Evolutionary conservation across 2,329 filamentous ascomycete genomes (phyloP).

Genomic region (Colletotrichum brevisporum): DNA sequence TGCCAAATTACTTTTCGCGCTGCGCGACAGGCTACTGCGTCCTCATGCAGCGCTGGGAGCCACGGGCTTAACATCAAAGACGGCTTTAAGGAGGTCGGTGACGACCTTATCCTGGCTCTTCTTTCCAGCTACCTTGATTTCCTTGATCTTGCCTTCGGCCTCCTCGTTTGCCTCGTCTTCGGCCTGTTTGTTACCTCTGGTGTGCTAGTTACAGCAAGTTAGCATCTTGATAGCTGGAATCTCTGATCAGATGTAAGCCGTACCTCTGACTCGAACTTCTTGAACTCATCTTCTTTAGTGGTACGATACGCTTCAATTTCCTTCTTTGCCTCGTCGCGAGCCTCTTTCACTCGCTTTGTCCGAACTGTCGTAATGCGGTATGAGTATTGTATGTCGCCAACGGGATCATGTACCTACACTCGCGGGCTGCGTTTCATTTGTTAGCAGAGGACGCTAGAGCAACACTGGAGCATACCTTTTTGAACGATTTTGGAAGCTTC

Average conservation of each 20-base stretch:
- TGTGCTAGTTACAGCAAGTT: slow-evolving; percentile 76
- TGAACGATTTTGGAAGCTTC: slow-evolving; percentile 99
- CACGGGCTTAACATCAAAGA: slow-evolving; percentile 85
- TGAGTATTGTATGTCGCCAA: slow-evolving; percentile 35
- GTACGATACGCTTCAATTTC: slow-evolving; percentile 95
- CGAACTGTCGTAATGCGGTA: slow-evolving; percentile 62
- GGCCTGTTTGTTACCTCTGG: slow-evolving; percentile 86
- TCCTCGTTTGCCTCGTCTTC: slow-evolving; percentile 85
- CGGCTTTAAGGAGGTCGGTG: slow-evolving; percentile 85
- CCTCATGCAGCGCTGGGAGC: slow-evolving; percentile 52
- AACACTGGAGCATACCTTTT: slow-evolving; percentile 75
- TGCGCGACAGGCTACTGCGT: not conserved
- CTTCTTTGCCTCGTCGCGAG: slow-evolving; percentile 95
- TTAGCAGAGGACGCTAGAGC: not conserved
- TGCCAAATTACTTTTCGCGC: slow-evolving; percentile 9
- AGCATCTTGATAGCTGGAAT: not conserved
- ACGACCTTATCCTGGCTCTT: slow-evolving; percentile 86
- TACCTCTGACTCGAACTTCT: slow-evolving; percentile 87
- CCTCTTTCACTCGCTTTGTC: slow-evolving; percentile 97
- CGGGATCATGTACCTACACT: slow-evolving; percentile 75
- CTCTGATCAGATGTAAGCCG: slow-evolving; percentile 20
- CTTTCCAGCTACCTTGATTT: slow-evolving; percentile 85
- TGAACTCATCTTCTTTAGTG: slow-evolving; percentile 94
- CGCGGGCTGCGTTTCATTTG: slow-evolving; percentile 74
- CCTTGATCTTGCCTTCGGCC: slow-evolving; percentile 83